Evolutionary conservation across 176 grass and related monocot species (phyloP).

Genomic region (Triticum timopheevii): DNA sequence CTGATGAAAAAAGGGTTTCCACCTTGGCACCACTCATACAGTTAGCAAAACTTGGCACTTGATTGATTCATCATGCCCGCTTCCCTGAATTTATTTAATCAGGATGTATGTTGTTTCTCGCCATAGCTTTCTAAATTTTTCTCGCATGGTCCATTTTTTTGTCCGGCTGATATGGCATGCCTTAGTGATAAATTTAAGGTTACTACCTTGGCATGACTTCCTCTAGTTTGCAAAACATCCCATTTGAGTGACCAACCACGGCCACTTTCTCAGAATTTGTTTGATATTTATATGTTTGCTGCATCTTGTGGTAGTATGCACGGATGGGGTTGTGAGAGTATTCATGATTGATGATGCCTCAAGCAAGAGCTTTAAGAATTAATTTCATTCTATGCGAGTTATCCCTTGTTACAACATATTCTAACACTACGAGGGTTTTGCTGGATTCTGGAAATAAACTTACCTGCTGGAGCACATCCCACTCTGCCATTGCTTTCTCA

Average conservation of each 20-base stretch:
- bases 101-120: background rate
- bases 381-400: background rate
- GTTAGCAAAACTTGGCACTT: background rate
- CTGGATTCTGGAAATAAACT: slow-evolving; percentile 78
- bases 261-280: background rate
- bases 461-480: slow-evolving; percentile 87
- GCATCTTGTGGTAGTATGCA: slow-evolving; percentile 50
- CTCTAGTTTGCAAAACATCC: background rate
- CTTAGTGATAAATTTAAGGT: background rate
- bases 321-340: slow-evolving; percentile 75
- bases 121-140: background rate
- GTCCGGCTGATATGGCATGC: background rate
- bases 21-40: background rate
- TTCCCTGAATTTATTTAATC: background rate
- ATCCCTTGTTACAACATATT: background rate
- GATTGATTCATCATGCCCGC: background rate
- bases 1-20: background rate
- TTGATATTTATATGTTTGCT: background rate
- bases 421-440: background rate
- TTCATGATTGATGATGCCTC: slow-evolving; percentile 84
- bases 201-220: background rate
- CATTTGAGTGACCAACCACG: background rate
- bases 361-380: slow-evolving; percentile 89
- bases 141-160: background rate
- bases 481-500: slow-evolving; percentile 69